phyloP scores from a whole-genome alignment of 176 grass and related monocot species.

The Hyparrhenia diplandra region DNA sequence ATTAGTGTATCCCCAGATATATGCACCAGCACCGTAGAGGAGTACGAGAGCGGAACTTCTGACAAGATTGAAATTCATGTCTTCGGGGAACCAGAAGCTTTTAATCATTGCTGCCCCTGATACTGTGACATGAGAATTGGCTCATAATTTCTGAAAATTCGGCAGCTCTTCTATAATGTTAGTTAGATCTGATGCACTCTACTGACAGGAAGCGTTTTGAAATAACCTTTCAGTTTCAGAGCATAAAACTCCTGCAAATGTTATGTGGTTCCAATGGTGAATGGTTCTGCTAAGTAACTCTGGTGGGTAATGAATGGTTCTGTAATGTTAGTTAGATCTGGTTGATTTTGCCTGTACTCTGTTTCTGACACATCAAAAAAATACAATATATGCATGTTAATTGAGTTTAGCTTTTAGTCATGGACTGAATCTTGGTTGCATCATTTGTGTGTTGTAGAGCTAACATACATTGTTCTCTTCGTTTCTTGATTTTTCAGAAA shows the following conservation, averaged over 20 bases:
- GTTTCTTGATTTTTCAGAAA: not conserved
- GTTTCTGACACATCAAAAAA: not conserved
- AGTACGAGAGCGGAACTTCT: not conserved
- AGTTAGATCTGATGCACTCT: not conserved
- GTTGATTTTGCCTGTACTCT: not conserved
- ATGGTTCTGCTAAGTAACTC: not conserved
- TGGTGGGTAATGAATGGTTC: not conserved
- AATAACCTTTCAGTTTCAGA: not conserved
- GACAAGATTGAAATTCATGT: slow-evolving; percentile 1
- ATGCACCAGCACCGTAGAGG: not conserved
- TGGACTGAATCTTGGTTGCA: not conserved
- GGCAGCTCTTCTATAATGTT: not conserved
- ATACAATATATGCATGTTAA: not conserved
- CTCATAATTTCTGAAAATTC: not conserved
- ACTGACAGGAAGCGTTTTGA: not conserved
- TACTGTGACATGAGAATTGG: not conserved
- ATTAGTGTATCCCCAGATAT: not conserved
- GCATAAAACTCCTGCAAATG: not conserved
- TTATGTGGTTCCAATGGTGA: not conserved
- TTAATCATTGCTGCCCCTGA: not conserved
- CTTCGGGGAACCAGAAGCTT: not conserved
- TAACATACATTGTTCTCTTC: not conserved
- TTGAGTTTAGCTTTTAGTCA: not conserved
- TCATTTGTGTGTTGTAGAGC: not conserved
- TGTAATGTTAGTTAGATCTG: no score